Base-by-base conservation (phyloP, 2,329 filamentous ascomycete genomes). In the Botrytis squamosa region DNA sequence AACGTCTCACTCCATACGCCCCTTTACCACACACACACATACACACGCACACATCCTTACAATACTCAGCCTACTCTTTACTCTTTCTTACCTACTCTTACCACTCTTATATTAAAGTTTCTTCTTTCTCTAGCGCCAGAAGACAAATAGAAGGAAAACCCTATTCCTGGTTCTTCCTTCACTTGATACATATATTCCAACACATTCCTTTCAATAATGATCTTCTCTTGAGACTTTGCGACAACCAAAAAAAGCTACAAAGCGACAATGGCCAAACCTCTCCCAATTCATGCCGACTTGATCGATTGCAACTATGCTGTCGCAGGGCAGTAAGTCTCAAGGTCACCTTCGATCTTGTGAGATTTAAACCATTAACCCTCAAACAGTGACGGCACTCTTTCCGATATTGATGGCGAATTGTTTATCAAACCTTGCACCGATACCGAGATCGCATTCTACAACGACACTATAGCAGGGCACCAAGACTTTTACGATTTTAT, bases 371-470 rank as follows among this genome's bases (percentile, higher is more conserved):
- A 69, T 79, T 76, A 74, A 59, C 64, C 36, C 73, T 36, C 63
- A 64, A 67, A 6, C 81, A 98, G 95, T 84, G 95, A 97, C 78
- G 96, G 96, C 77, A 95, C 97, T 65, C 89, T 97, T 79, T 94
- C 92, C 81, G 94, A 97, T 80, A 86, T 88, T 72, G 90, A 93
- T 71, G 96, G 96, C 81, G 89, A 92, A 76, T 86, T 98, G 49
- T 93, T 99, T 81, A 93, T 98, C 81, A 99, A 99, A 84, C 96
- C 96, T 29, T 98, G 95, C 83, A 97, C 93, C 0, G 84, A 90
- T 76, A 87, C 90, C 76, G 96, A 99, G 84, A 90, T 98, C 79
- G 87, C 90, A 63, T 99, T 99, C 83, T 99, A 99, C 86, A 89
- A 97, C 81, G 91, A 85, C 40, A 81, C 90, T 42, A 82, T 83